phyloP scores from a whole-genome alignment of 2,329 filamentous ascomycete genomes.

The Colletotrichum neosansevieriae region DNA sequence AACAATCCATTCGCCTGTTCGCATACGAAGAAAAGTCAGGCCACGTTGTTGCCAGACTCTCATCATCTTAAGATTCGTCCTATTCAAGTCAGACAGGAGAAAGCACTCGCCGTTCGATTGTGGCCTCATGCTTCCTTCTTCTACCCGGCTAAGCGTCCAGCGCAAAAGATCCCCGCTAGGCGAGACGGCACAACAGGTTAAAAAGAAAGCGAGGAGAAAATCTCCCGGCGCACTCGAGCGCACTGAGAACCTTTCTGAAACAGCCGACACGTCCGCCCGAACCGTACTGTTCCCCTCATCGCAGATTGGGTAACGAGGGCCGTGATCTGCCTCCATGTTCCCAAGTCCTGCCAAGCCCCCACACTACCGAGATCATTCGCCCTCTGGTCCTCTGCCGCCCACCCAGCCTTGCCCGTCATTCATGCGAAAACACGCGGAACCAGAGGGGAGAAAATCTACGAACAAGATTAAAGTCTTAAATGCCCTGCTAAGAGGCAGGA shows the following conservation, averaged over 20 bases:
- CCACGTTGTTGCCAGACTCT: slow-evolving; percentile 1
- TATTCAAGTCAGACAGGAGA: slow-evolving; percentile 9
- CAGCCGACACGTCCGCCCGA: slow-evolving; percentile 19
- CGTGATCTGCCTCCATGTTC: slow-evolving; percentile 27
- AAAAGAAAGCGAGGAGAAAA: slow-evolving; percentile 14
- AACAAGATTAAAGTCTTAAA: slow-evolving; percentile 13
- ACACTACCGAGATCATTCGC: slow-evolving; percentile 26
- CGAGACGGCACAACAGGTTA: not conserved
- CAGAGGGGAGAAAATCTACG: slow-evolving; percentile 10
- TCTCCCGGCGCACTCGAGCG: not conserved
- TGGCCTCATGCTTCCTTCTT: slow-evolving; percentile 19
- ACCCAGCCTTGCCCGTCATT: slow-evolving; percentile 27
- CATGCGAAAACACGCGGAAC: slow-evolving; percentile 30
- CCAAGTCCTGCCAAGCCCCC: slow-evolving; percentile 22
- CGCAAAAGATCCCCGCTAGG: slow-evolving; percentile 12
- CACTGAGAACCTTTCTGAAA: slow-evolving; percentile 32
- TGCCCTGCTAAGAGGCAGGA: slow-evolving; percentile 6
- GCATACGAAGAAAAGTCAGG: slow-evolving; percentile 20
- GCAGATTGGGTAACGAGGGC: slow-evolving; percentile 5
- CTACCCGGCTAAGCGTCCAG: not conserved
- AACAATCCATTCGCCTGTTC: slow-evolving; percentile 2
- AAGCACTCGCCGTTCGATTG: slow-evolving; percentile 24
- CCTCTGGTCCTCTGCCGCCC: slow-evolving; percentile 3
- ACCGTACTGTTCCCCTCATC: slow-evolving; percentile 13
- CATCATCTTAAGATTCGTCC: not conserved